These are phyloP conservation scores for Acacia pycnantha DNA, from an alignment of 331 rosid species.

Conservation along the genomic window DNA sequence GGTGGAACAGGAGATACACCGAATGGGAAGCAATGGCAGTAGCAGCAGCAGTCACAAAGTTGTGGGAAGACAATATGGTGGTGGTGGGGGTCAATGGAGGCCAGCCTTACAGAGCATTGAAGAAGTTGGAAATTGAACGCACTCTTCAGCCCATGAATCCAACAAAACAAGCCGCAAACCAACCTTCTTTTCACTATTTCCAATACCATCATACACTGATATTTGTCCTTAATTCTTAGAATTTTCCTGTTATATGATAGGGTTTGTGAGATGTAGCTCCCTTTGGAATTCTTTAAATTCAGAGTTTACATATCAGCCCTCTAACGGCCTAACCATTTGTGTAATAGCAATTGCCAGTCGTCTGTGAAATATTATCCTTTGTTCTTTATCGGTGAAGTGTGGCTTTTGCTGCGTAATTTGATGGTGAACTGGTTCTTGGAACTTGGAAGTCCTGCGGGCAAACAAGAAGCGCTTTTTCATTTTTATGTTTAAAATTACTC, in stretches of 20 bases:
- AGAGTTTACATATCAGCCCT: not conserved
- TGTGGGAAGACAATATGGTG: constrained; percentile 49
- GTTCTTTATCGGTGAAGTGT: not conserved
- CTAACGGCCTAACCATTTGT: constrained; percentile 6
- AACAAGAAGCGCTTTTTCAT: not conserved
- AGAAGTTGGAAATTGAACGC: constrained; percentile 77
- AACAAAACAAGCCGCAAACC: constrained; percentile 29
- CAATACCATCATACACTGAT: constrained; percentile 1
- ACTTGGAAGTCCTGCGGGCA: not conserved
- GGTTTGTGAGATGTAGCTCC: constrained; percentile 25
- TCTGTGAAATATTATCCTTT: not conserved
- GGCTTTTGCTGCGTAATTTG: not conserved
- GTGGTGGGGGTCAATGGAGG: constrained; percentile 79
- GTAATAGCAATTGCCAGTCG: not conserved
- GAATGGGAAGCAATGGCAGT: constrained; percentile 38
- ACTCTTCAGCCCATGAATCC: not conserved
- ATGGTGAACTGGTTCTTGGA: not conserved
- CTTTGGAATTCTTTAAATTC: not conserved
- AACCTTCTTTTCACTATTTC: constrained; percentile 25
- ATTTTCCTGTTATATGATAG: not conserved
- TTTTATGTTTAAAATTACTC: not conserved
- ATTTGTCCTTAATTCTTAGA: constrained; percentile 17
- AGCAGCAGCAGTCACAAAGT: constrained; percentile 36
- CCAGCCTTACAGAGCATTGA: constrained; percentile 93
- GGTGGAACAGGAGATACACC: constrained; percentile 53